Percentiles rank a stretch among this genome's conserved stretches.
Conservation (phyloP, 805 yeast genomes). For the Starmerella ratchasimensis region DNA sequence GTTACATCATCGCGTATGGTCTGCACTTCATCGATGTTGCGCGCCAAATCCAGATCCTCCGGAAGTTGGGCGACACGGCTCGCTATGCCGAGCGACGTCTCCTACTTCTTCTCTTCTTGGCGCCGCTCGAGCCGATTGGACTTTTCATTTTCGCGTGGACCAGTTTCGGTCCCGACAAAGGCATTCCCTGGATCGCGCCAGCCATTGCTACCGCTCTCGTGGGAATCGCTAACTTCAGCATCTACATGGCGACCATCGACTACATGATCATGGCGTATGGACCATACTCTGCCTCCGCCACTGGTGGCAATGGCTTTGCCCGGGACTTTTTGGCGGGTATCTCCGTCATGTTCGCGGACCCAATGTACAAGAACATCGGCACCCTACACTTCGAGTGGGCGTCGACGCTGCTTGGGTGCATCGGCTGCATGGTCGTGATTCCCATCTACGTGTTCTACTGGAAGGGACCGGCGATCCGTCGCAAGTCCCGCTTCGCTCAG, state of each 20-base stretch:
- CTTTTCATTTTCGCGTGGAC: conserved; percentile 34
- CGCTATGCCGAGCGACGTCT: conserved; percentile 19
- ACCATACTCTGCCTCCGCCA: conserved; percentile 33
- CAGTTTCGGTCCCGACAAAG: conserved; percentile 27
- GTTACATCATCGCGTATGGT: conserved; percentile 29
- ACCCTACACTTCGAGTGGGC: conserved; percentile 30
- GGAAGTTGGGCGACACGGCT: conserved; percentile 23
- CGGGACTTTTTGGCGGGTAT: conserved; percentile 33
- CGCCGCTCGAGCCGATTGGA: conserved; percentile 31
- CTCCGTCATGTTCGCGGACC: conserved; percentile 30
- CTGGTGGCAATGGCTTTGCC: conserved; percentile 34
- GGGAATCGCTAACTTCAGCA: conserved; percentile 31
- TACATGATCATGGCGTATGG: conserved; percentile 34
- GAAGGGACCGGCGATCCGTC: conserved; percentile 31
- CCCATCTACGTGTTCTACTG: conserved; percentile 32
- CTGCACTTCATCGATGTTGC: conserved; percentile 28
- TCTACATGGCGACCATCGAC: conserved; percentile 35
- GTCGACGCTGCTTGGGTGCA: conserved; percentile 29
- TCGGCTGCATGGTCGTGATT: conserved; percentile 27
- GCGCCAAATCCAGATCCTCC: conserved; percentile 25
- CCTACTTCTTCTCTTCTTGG: conserved; percentile 27
- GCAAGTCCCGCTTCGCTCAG: conserved; percentile 29
- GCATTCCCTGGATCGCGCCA: conserved; percentile 32
- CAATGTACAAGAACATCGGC: conserved; percentile 29
- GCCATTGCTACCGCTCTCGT: conserved; percentile 29